Evolutionary conservation across 176 grass and related monocot genomes (phyloP).

Genomic region (Miscanthus lutarioriparius): DNA sequence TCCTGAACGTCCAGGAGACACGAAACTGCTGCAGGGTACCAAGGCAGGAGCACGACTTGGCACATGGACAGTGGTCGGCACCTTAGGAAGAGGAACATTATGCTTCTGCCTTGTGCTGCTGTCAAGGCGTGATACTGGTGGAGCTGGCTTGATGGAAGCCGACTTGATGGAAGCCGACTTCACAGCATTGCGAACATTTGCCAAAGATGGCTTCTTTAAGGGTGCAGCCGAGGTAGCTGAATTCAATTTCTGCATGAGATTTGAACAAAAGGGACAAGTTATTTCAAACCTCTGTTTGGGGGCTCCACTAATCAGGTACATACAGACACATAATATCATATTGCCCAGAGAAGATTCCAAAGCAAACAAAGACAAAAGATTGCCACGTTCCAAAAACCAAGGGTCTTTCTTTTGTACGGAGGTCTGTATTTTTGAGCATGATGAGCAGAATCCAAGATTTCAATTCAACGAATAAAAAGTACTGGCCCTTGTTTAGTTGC

Average conservation of each 20-base stretch:
- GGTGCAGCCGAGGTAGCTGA: constrained; percentile 39
- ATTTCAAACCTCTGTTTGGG: neutral
- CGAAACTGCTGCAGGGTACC: constrained; percentile 49
- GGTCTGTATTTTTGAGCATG: constrained; percentile 8
- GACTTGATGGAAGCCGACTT: constrained; percentile 44
- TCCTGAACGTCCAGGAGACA: constrained; percentile 56
- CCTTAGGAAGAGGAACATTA: constrained; percentile 21
- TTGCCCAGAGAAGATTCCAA: constrained; percentile 37
- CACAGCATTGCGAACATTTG: constrained; percentile 35
- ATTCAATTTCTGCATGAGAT: constrained; percentile 51
- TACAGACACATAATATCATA: neutral
- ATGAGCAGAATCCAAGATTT: neutral
- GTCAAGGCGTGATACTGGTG: constrained; percentile 5
- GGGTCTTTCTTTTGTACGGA: constrained; percentile 29
- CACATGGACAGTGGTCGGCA: neutral
- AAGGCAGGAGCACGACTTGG: constrained; percentile 28
- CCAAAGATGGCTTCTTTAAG: constrained; percentile 51
- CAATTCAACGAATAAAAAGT: neutral
- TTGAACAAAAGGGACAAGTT: constrained; percentile 10
- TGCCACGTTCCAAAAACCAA: constrained; percentile 10
- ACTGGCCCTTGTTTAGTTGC: too few species aligned
- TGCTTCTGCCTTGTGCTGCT: constrained; percentile 5
- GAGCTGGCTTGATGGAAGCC: constrained; percentile 45
- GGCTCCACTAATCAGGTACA: neutral
- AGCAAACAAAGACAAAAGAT: constrained; percentile 29